Evolutionary conservation across 805 yeast species (phyloP).

Genomic region (Candida ovalis): DNA sequence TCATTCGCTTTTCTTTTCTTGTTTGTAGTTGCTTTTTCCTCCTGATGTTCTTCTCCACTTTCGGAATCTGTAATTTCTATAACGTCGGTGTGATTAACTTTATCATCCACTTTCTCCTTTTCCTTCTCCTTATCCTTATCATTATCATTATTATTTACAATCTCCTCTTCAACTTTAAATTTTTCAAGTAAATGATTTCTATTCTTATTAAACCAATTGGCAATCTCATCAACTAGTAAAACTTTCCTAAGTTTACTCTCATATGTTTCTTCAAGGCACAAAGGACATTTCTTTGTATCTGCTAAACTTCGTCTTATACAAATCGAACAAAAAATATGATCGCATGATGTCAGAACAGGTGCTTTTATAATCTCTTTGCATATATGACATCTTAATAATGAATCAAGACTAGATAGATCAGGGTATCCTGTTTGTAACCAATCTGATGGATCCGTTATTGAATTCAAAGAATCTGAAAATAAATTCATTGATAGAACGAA

Average conservation of each 20-base stretch:
- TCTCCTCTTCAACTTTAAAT: slow-evolving; percentile 20
- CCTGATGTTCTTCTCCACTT: too few relatives aligned
- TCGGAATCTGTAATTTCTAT: too few relatives aligned
- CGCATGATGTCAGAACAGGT: slow-evolving; percentile 82
- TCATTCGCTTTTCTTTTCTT: not conserved
- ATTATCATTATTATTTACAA: slow-evolving; percentile 6
- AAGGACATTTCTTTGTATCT: slow-evolving; percentile 64
- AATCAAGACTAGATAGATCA: slow-evolving; percentile 55
- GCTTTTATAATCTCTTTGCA: slow-evolving; percentile 80
- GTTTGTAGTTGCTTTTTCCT: too few relatives aligned
- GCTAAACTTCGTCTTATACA: slow-evolving; percentile 74
- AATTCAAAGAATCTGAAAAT: slow-evolving; percentile 19
- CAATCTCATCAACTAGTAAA: slow-evolving; percentile 67
- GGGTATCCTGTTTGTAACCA: slow-evolving; percentile 59
- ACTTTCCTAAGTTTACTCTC: slow-evolving; percentile 69
- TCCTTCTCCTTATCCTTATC: not conserved
- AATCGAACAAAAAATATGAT: slow-evolving; percentile 84
- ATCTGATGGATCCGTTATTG: slow-evolving; percentile 67
- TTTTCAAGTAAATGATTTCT: slow-evolving; percentile 37
- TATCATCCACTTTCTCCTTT: too few relatives aligned
- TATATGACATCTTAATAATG: slow-evolving; percentile 75
- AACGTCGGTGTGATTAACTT: too few relatives aligned
- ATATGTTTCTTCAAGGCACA: slow-evolving; percentile 67
- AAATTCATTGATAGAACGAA: slow-evolving; percentile 10
- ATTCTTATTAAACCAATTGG: slow-evolving; percentile 44